Conservation (phyloP, 2,329 filamentous ascomycete species). For the Didymella pinodella region DNA sequence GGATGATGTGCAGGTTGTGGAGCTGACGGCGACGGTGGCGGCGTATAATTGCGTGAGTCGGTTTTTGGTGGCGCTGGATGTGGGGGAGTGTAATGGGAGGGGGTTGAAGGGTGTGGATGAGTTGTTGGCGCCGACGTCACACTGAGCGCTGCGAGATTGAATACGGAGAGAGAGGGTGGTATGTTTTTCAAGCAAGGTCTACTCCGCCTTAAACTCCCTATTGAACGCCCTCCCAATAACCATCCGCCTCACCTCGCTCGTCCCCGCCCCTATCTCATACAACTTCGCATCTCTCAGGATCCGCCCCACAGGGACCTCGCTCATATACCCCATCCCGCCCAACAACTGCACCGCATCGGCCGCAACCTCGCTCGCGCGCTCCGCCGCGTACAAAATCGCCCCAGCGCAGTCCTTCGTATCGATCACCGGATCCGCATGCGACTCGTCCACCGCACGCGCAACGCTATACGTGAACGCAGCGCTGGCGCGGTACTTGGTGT, state of each 20-base stretch:
- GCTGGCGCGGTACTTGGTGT: constrained; percentile 87
- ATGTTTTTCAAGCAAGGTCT: no score
- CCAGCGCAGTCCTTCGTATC: constrained; percentile 93
- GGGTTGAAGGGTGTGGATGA: constrained; percentile 46
- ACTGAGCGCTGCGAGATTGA: no score
- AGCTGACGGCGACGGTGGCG: constrained; percentile 80
- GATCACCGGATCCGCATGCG: constrained; percentile 62
- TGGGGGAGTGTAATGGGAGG: constrained; percentile 53
- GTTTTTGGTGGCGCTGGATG: constrained; percentile 82
- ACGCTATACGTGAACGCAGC: constrained; percentile 88
- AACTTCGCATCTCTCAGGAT: constrained; percentile 80
- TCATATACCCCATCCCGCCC: constrained; percentile 94
- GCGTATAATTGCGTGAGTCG: constrained; percentile 86
- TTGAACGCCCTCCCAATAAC: constrained; percentile 94
- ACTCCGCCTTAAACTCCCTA: constrained; percentile 69
- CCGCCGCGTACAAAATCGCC: constrained; percentile 90
- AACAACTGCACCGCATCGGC: constrained; percentile 91
- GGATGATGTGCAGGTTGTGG: constrained; percentile 75
- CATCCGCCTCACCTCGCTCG: constrained; percentile 91
- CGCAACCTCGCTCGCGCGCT: constrained; percentile 85
- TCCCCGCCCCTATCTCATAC: constrained; percentile 97
- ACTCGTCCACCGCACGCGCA: constrained; percentile 74
- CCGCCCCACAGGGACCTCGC: constrained; percentile 90
- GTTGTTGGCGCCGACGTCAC: constrained; percentile 4
- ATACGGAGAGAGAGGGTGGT: no score